phyloP scores from a whole-genome alignment of 352 stramenopile genomes.

The Phytophthora cryptogea region DNA sequence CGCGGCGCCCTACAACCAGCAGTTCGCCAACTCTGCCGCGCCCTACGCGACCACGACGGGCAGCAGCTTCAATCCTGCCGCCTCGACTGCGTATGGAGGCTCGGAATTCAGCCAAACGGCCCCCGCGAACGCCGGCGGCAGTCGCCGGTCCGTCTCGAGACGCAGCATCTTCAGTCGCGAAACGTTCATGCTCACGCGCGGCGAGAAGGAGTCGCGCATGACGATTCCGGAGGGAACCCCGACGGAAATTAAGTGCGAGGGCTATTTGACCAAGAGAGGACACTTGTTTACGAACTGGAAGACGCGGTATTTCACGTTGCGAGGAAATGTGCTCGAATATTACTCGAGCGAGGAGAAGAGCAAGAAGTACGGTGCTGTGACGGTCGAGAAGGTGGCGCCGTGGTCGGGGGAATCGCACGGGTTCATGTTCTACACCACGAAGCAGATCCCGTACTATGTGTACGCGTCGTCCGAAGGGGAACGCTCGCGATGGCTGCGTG shows the following conservation, averaged over 20 bases:
- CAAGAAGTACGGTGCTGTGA: constrained; percentile 86
- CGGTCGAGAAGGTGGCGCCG: constrained; percentile 83
- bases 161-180: constrained; percentile 79
- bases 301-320: constrained; percentile 88
- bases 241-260: constrained; percentile 74
- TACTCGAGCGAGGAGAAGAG: constrained; percentile 84
- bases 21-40: constrained; percentile 33
- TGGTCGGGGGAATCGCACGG: constrained; percentile 86
- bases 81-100: constrained; percentile 23
- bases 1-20: constrained; percentile 36
- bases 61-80: constrained; percentile 33
- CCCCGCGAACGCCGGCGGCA: constrained; percentile 28
- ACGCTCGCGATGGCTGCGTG: constrained; percentile 78
- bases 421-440: constrained; percentile 92
- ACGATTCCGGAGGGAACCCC: constrained; percentile 61
- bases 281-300: constrained; percentile 93
- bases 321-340: constrained; percentile 84
- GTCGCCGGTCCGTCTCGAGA: constrained; percentile 59
- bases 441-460: constrained; percentile 91
- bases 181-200: constrained; percentile 76
- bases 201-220: constrained; percentile 66
- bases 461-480: constrained; percentile 84
- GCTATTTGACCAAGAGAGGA: constrained; percentile 86
- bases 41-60: constrained; percentile 21
- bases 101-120: constrained; percentile 40